A percentile compares a stretch with the other conserved stretches of the same genome.
Conservation (phyloP, 805 yeast genomes). For the Jamesozyma spencerorum region DNA sequence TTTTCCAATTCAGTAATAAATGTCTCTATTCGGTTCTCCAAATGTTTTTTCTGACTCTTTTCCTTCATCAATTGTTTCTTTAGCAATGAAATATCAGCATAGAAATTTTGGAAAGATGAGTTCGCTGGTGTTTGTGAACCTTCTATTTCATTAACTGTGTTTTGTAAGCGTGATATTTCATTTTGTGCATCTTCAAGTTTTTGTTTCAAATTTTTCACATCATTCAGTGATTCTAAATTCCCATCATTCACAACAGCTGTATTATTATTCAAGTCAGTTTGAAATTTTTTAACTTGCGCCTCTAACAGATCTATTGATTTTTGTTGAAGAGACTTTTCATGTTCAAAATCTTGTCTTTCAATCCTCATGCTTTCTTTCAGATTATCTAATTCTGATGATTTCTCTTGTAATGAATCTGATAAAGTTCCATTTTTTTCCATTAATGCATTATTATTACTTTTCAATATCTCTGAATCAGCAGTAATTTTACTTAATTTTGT, state of each 20-base stretch:
- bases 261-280: background rate
- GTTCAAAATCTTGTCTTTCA: slow-evolving; percentile 41
- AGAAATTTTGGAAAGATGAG: slow-evolving; percentile 28
- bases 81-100: slow-evolving; percentile 53
- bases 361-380: slow-evolving; percentile 40
- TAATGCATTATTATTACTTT: slow-evolving; percentile 25
- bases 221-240: slow-evolving; percentile 3
- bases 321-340: slow-evolving; percentile 54
- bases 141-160: slow-evolving; percentile 36
- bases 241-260: slow-evolving; percentile 15
- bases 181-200: slow-evolving; percentile 25
- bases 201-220: background rate
- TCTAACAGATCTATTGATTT: slow-evolving; percentile 25
- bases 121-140: background rate
- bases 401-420: slow-evolving; percentile 33
- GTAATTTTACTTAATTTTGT: slow-evolving; percentile 42
- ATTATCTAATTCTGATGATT: slow-evolving; percentile 37
- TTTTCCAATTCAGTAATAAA: slow-evolving; percentile 68
- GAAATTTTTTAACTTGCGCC: slow-evolving; percentile 36
- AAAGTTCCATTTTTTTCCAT: slow-evolving; percentile 31
- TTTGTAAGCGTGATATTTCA: slow-evolving; percentile 33
- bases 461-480: slow-evolving; percentile 1
- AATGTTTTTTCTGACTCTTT: slow-evolving; percentile 53
- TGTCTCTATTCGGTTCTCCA: slow-evolving; percentile 58
- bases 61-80: slow-evolving; percentile 60